Percentiles rank a stretch among this genome's conserved stretches.
These are phyloP conservation scores for Rhodotorula paludigena DNA, from an alignment of 768 basidiomycete species.

Conservation along the genomic window DNA sequence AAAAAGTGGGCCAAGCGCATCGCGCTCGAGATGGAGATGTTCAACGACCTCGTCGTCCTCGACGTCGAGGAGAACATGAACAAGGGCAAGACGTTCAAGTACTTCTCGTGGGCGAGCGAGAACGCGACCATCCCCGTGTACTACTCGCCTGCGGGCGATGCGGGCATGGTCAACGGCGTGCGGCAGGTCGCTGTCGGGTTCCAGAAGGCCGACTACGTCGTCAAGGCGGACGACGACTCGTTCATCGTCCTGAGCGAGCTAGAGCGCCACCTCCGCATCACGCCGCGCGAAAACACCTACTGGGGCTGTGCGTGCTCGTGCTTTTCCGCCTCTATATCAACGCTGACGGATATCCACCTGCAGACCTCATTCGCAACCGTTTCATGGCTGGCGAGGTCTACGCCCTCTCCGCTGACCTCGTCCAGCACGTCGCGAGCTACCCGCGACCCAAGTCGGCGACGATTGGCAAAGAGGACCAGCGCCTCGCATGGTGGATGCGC, in stretches of 20 bases:
- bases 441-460: slow-evolving; percentile 61
- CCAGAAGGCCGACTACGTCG: slow-evolving; percentile 84
- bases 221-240: slow-evolving; percentile 92
- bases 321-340: background rate
- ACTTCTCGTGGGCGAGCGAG: slow-evolving; percentile 85
- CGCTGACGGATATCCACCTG: background rate
- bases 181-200: slow-evolving; percentile 53
- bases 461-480: slow-evolving; percentile 86
- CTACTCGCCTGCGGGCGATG: slow-evolving; percentile 18
- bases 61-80: slow-evolving; percentile 84
- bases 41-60: slow-evolving; percentile 67
- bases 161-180: slow-evolving; percentile 33
- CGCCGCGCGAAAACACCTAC: slow-evolving; percentile 56
- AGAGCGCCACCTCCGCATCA: slow-evolving; percentile 76
- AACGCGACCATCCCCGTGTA: slow-evolving; percentile 74
- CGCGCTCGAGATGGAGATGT: slow-evolving; percentile 81
- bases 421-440: slow-evolving; percentile 78
- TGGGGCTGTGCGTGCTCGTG: slow-evolving; percentile 45
- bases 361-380: slow-evolving; percentile 69
- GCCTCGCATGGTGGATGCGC: slow-evolving; percentile 86
- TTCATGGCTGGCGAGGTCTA: slow-evolving; percentile 97
- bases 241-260: slow-evolving; percentile 93
- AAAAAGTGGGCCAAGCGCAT: slow-evolving; percentile 73
- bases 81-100: slow-evolving; percentile 81
- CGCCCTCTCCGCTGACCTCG: slow-evolving; percentile 79